A percentile compares a stretch with the other conserved stretches of the same genome.
phyloP scores from a whole-genome alignment of 2,329 filamentous ascomycete genomes.

The Diplodia intermedia region DNA sequence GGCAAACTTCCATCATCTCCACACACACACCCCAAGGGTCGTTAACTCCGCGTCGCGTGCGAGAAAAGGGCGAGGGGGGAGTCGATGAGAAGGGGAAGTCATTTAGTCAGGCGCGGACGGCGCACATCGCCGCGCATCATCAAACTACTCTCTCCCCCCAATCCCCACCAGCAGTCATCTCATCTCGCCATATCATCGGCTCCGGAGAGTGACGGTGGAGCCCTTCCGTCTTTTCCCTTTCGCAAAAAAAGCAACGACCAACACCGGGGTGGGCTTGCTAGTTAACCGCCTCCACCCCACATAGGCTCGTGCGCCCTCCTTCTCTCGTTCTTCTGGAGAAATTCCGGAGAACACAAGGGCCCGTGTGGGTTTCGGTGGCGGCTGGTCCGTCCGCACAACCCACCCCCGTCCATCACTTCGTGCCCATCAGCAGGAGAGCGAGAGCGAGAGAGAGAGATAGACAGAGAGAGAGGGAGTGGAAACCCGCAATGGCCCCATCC shows the following conservation, averaged over 20 bases:
- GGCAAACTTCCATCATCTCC: not conserved
- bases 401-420: not conserved
- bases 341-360: conserved; percentile 11
- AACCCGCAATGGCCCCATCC: not conserved
- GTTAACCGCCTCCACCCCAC: conserved; percentile 6
- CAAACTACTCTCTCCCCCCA: too few relatives aligned
- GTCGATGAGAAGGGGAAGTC: not conserved
- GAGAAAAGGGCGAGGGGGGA: not conserved
- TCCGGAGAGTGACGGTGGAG: not conserved
- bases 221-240: not conserved
- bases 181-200: conserved; percentile 1
- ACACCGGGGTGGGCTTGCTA: not conserved
- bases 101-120: not conserved
- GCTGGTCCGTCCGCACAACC: not conserved
- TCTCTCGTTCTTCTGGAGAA: conserved; percentile 14
- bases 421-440: not conserved
- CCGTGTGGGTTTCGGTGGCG: not conserved
- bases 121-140: too few relatives aligned
- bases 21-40: not conserved
- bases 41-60: not conserved
- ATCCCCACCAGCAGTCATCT: not conserved
- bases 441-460: too few relatives aligned
- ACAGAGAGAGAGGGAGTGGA: not conserved
- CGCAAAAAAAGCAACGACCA: not conserved
- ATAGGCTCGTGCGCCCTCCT: not conserved